These are phyloP conservation scores for Epichloe elymi DNA, from an alignment of 2,329 filamentous ascomycete species.

Conservation along the genomic window DNA sequence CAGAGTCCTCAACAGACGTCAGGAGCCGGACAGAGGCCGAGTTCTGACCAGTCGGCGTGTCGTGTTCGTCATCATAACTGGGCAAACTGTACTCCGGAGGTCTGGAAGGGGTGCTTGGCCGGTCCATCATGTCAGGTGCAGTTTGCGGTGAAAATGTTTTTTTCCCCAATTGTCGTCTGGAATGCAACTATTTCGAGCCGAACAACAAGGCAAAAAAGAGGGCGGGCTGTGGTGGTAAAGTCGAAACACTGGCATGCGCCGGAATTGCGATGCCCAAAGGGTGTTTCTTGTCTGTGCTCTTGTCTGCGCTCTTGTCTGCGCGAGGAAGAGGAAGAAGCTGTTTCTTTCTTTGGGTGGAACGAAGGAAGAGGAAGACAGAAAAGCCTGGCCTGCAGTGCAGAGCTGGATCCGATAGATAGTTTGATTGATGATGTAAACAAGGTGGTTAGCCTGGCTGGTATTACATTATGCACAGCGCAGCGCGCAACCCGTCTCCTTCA, in stretches of 20 bases:
- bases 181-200: slow-evolving; percentile 12
- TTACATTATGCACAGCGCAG: too few relatives aligned
- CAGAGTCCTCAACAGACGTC: slow-evolving; percentile 48
- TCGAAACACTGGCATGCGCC: not conserved
- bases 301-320: too few relatives aligned
- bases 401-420: not conserved
- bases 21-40: slow-evolving; percentile 45
- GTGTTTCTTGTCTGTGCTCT: not conserved
- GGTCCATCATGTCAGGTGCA: slow-evolving; percentile 28
- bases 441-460: too few relatives aligned
- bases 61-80: slow-evolving; percentile 42
- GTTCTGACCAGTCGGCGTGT: slow-evolving; percentile 33
- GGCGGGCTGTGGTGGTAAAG: not conserved
- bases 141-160: not conserved
- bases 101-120: slow-evolving; percentile 34
- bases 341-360: not conserved
- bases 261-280: not conserved
- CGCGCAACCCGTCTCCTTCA: too few relatives aligned
- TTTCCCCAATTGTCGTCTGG: slow-evolving; percentile 8
- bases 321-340: not conserved
- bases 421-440: not conserved
- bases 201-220: not conserved
- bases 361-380: not conserved
- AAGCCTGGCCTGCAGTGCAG: not conserved
- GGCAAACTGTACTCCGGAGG: slow-evolving; percentile 46